Evolutionary conservation across 2,329 filamentous ascomycete species (phyloP).

Genomic region (Sclerotiophoma versabilis): DNA sequence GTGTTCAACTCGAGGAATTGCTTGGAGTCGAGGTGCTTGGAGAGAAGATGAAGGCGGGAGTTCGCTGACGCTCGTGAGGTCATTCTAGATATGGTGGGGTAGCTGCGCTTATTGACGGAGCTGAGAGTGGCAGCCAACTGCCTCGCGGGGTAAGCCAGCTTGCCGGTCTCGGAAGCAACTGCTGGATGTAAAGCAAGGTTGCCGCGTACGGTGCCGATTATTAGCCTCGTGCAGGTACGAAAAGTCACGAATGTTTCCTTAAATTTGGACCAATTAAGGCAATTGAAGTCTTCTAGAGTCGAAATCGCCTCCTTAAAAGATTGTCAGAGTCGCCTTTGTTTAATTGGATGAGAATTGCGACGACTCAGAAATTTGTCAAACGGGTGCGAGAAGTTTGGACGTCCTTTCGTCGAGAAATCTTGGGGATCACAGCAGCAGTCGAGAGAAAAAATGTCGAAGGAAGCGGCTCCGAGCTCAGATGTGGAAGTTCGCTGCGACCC

Average conservation of each 20-base stretch:
- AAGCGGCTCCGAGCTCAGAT: constrained; percentile 4
- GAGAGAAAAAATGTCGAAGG: constrained; percentile 3
- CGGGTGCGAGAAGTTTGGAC: neutral
- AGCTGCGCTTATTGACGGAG: constrained; percentile 30
- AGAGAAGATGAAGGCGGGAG: constrained; percentile 65
- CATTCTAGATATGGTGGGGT: constrained; percentile 39
- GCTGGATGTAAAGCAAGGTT: constrained; percentile 8
- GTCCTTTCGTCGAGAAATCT: neutral
- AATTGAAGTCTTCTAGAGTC: neutral
- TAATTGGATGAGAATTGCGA: neutral
- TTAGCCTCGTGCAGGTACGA: constrained; percentile 12
- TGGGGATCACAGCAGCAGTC: constrained; percentile 5
- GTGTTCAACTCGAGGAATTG: constrained; percentile 67
- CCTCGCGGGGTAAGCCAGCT: constrained; percentile 44
- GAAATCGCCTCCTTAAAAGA: neutral
- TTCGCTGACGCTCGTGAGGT: constrained; percentile 52
- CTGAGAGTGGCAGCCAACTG: constrained; percentile 6
- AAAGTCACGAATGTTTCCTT: neutral
- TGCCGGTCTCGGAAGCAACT: constrained; percentile 41
- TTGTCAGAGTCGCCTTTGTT: neutral
- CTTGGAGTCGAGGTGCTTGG: constrained; percentile 65
- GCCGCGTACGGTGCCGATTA: constrained; percentile 14
- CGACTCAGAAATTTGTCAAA: constrained; percentile 1
- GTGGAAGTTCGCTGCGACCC: neutral
- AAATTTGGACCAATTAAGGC: constrained; percentile 1